phyloP scores from a whole-genome alignment of 257 asterid species.

The Lycium barbarum region DNA sequence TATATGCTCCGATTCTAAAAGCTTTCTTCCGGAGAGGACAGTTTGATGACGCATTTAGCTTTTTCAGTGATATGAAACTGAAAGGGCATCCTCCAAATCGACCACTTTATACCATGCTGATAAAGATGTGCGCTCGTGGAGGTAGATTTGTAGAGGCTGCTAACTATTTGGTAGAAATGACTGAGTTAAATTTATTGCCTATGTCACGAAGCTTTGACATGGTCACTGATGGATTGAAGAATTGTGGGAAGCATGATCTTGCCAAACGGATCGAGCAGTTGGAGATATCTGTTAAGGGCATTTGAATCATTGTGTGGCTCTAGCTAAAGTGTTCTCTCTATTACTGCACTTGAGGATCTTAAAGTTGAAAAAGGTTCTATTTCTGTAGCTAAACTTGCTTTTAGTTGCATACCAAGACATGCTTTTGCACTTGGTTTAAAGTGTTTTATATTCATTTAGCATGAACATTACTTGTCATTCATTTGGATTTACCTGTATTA shows the following conservation, averaged over 20 bases:
- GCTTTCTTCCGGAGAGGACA: constrained; percentile 74
- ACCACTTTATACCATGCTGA: constrained; percentile 87
- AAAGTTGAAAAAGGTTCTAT: constrained; percentile 9
- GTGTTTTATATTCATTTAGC: not conserved
- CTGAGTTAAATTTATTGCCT: constrained; percentile 69
- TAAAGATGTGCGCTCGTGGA: constrained; percentile 88
- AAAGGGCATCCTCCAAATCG: constrained; percentile 96
- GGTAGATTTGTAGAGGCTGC: constrained; percentile 94
- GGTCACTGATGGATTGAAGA: constrained; percentile 88
- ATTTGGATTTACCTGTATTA: not conserved
- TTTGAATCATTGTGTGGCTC: constrained; percentile 37
- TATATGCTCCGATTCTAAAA: constrained; percentile 88
- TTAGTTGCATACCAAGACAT: not conserved
- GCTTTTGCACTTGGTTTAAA: not conserved
- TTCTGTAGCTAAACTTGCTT: not conserved
- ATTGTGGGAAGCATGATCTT: constrained; percentile 89
- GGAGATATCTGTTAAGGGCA: constrained; percentile 77
- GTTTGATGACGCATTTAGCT: constrained; percentile 92
- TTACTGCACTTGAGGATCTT: not conserved
- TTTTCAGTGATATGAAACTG: constrained; percentile 88
- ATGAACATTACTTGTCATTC: not conserved
- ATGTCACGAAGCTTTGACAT: constrained; percentile 83
- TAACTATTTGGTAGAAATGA: constrained; percentile 93
- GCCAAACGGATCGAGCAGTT: constrained; percentile 84
- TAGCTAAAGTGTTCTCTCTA: not conserved